Base-by-base conservation (phyloP, 2,329 filamentous ascomycete genomes). In the Ilyonectria mors-panacis region DNA sequence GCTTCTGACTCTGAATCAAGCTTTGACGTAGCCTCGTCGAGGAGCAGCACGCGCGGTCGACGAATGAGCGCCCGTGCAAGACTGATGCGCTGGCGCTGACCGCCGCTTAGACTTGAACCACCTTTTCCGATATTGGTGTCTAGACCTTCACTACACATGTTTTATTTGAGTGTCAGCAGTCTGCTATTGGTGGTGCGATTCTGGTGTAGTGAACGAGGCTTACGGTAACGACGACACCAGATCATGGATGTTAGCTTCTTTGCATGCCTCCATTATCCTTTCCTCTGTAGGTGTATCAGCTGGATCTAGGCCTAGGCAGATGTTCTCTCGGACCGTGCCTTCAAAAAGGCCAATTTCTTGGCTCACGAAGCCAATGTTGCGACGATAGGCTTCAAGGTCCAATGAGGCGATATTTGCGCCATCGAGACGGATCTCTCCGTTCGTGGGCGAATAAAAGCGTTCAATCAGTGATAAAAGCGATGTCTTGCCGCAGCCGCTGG, bases 1-100 rank as follows among this genome's bases (percentile, higher is more conserved):
- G 80, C 80, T 6, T 89, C 88, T 26, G 85, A 88, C 72, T 87
- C 86, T 0, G 84, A 83, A 71, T 93, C 91, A 2, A 94, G 81
- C 7, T 88, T 88, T 17, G 86, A 89, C 0, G 91, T 93, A 2
- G 90, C 88, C 80, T 93, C 91, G 71, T 94, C 92, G 0, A 94
- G 82, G 15, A 94, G 84, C 10, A 93, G 78, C 2, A 93, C 82
- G 59, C 65, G 55, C 23, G 87, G 87, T 9, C 84, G 81, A 1
- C 86, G 81, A 3, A 89, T 79, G 12, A 89, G 77, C 0, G 87
- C 87, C 2, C 86, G 80, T 0, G 87, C 87, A 35, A 89, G 85
- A 2, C 84, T 85, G 9, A 89, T 80, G 1, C 87, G 83, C 70
- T 89, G 88, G 35, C 84, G 82, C 71, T 89, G 87, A 0, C 87